phyloP scores from a whole-genome alignment of 768 basidiomycete species.

The Lactifluus volemus region DNA sequence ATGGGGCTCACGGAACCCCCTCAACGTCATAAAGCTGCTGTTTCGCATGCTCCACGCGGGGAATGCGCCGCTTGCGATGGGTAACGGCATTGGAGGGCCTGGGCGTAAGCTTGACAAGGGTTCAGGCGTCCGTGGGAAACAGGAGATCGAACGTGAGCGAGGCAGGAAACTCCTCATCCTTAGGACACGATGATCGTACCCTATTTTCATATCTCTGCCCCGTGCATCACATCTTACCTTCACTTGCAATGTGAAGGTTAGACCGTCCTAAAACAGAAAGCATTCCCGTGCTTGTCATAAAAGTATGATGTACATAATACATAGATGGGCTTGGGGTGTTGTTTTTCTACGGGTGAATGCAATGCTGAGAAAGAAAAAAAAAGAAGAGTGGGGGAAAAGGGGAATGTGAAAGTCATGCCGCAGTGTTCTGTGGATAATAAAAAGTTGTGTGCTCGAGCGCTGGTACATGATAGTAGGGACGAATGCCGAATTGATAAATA shows the following conservation, averaged over 20 bases:
- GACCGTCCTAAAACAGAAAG: background rate
- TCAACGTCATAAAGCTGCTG: slow-evolving; percentile 80
- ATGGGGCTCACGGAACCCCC: slow-evolving; percentile 82
- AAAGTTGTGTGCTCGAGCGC: slow-evolving; percentile 8
- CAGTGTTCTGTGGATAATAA: slow-evolving; percentile 13
- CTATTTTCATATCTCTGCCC: slow-evolving; percentile 3
- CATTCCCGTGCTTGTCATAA: slow-evolving; percentile 13
- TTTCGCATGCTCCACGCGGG: slow-evolving; percentile 82
- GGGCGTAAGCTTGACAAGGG: slow-evolving; percentile 70
- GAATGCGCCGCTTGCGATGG: slow-evolving; percentile 70
- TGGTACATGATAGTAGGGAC: slow-evolving; percentile 9
- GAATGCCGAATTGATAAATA: slow-evolving; percentile 12
- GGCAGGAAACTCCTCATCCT: slow-evolving; percentile 70
- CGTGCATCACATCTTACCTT: slow-evolving; percentile 4
- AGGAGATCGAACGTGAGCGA: slow-evolving; percentile 71
- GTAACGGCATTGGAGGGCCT: slow-evolving; percentile 69
- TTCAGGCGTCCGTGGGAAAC: slow-evolving; percentile 55
- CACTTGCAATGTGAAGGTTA: background rate
- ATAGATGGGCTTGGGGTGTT: slow-evolving; percentile 11
- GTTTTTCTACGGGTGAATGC: slow-evolving; percentile 13
- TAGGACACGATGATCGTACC: slow-evolving; percentile 35
- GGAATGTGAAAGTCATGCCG: background rate
- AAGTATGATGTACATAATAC: slow-evolving; percentile 17
- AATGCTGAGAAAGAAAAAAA: background rate
- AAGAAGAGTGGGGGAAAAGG: background rate